Evolutionary conservation across 768 basidiomycete species (phyloP).

Genomic region (Naematelia encephala): DNA sequence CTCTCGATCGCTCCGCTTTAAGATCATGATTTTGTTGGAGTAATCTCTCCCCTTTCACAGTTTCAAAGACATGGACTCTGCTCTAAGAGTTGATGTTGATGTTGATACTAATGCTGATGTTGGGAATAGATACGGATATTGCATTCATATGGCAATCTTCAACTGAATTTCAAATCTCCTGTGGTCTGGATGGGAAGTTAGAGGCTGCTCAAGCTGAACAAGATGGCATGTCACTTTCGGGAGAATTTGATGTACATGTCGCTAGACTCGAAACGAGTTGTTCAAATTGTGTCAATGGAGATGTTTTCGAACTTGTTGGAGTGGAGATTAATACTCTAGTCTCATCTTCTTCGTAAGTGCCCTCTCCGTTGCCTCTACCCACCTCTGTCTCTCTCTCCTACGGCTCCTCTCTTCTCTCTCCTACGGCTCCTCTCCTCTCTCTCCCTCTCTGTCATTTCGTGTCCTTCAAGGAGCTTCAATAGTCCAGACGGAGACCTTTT

Average conservation of each 20-base stretch:
- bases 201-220: conserved; percentile 2
- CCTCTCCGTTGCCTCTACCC: neutral
- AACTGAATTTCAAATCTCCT: conserved; percentile 2
- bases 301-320: conserved; percentile 12
- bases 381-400: neutral
- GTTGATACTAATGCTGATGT: neutral
- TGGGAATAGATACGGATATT: conserved; percentile 19
- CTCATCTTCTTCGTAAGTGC: conserved; percentile 3
- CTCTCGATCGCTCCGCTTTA: too few relatives aligned
- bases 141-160: conserved; percentile 12
- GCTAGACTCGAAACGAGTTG: conserved; percentile 20
- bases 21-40: neutral
- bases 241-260: conserved; percentile 16
- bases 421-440: neutral
- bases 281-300: neutral
- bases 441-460: neutral
- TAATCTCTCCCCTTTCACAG: neutral
- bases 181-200: conserved; percentile 24
- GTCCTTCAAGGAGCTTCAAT: neutral
- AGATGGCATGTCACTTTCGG: conserved; percentile 7
- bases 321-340: conserved; percentile 9
- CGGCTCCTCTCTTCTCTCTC: too few relatives aligned
- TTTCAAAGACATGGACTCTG: neutral
- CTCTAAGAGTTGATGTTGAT: neutral
- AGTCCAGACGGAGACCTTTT: conserved; percentile 1